Base-by-base conservation (phyloP, 2,329 filamentous ascomycete genomes). In the Epichloe amarillans region DNA sequence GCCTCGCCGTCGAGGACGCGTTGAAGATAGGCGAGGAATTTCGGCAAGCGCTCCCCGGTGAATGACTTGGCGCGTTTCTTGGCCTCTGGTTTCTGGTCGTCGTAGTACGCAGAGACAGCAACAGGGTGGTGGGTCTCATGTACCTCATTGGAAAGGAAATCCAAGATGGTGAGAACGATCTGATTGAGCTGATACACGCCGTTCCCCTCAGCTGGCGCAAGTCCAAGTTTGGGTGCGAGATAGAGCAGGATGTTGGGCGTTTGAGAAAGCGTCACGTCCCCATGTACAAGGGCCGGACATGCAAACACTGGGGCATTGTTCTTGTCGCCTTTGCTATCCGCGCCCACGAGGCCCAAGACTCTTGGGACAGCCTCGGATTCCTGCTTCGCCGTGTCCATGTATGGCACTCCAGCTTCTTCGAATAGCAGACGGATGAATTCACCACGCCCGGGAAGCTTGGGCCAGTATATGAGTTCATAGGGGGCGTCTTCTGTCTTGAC, bases 41-140 rank as follows among this genome's bases (percentile, higher is more conserved):
- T 89, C 17, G 86, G 85, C 35, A 90, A 69, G 1, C 86, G 72
- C 42, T 70, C 74, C 50, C 74, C 66, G 8, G 81, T 69, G 52
- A 82, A 88, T 50, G 81, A 73, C 41, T 69, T 69, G 8, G 77
- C 73, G 54, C 73, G 76, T 52, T 71, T 72, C 60, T 80, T 67
- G 15, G 80, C 72, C 62, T 87, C 86, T 0, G 72, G 69, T 63
- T 83, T 87, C 66, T 91, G 86, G 26, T 89, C 83, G 60, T 88
- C 84, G 59, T 89, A 91, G 63, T 82, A 84, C 4, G 76, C 62
- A 1, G 64, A 61, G 0, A 69, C 61, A 2, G 77, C 73, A 48
- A 88, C 69, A 1, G 86, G 86, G 60, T 91, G 86, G 62, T 91
- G 86, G 26, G 79, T 81, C 58, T 90, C 84, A 62, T 90, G 86